Evolutionary conservation across 2,329 filamentous ascomycete species (phyloP).

Genomic region (Pseudogymnoascus destructans): DNA sequence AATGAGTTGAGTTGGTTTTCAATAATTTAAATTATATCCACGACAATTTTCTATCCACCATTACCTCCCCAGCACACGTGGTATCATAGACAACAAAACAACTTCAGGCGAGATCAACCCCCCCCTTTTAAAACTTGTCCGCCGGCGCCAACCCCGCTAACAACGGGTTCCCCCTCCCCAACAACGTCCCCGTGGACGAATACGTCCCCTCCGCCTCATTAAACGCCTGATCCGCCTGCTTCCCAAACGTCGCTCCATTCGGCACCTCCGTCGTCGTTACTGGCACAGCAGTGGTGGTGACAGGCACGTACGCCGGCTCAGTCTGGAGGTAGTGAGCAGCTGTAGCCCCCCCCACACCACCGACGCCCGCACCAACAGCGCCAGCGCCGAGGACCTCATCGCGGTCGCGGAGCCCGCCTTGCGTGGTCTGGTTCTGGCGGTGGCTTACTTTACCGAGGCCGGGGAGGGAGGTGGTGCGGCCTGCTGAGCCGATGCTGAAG

Average conservation of each 20-base stretch:
- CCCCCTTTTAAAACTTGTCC: neutral
- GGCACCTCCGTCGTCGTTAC: neutral
- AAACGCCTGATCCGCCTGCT: neutral
- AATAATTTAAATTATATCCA: neutral
- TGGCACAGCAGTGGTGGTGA: neutral
- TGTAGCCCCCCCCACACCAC: neutral
- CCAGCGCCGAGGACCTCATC: neutral
- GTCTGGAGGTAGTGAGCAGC: neutral
- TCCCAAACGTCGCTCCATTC: neutral
- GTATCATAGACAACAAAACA: neutral
- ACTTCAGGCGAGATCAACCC: too few species aligned
- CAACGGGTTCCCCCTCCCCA: neutral
- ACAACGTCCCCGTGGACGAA: neutral
- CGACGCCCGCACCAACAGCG: neutral
- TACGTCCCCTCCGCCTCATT: neutral
- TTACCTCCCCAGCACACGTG: neutral
- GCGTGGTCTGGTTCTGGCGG: conserved; percentile 31
- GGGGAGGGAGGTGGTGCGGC: conserved; percentile 60
- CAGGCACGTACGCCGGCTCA: neutral
- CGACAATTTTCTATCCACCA: neutral
- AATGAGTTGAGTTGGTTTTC: neutral
- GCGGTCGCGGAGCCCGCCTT: conserved; percentile 18
- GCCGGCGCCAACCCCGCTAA: neutral
- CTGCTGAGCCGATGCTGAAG: conserved; percentile 72
- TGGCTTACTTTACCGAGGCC: conserved; percentile 38